phyloP scores from a whole-genome alignment of 2,329 filamentous ascomycete genomes.

The Aspergillus amoenus region DNA sequence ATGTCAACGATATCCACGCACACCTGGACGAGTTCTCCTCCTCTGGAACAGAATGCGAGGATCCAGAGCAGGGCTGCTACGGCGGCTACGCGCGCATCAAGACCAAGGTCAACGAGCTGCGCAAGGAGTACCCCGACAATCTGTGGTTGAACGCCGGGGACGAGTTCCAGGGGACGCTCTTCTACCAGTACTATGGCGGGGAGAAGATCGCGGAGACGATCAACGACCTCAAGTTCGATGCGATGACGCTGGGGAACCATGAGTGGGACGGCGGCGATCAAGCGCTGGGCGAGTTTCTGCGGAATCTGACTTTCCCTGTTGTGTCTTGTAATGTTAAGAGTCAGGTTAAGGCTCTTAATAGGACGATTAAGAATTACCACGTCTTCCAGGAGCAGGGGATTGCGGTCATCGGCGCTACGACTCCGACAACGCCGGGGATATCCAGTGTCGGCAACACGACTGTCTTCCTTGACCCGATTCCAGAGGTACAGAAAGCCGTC shows the following conservation, averaged over 20 bases:
- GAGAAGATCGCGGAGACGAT: conserved; percentile 9
- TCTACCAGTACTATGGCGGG: conserved; percentile 5
- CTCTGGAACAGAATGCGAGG: conserved; percentile 1
- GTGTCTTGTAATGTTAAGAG: conserved; percentile 6
- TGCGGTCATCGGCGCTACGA: conserved; percentile 2
- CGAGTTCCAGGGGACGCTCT: conserved; percentile 6
- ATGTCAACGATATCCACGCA: conserved; percentile 4
- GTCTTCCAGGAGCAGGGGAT: not conserved
- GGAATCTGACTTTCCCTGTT: conserved; percentile 3
- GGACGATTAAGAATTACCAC: conserved; percentile 6
- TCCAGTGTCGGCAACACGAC: conserved; percentile 2
- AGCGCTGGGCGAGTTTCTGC: not conserved
- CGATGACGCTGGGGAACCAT: conserved; percentile 8
- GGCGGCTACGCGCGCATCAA: conserved; percentile 8
- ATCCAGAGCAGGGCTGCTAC: conserved; percentile 4
- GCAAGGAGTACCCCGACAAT: not conserved
- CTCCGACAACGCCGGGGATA: not conserved
- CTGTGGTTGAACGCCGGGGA: conserved; percentile 8
- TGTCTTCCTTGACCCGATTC: not conserved
- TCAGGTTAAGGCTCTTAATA: not conserved
- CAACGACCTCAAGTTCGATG: conserved; percentile 3
- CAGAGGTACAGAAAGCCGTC: conserved; percentile 1
- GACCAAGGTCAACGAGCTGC: conserved; percentile 4
- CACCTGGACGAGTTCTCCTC: conserved; percentile 4
- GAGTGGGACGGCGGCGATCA: conserved; percentile 7